Percentiles rank a stretch among this genome's conserved stretches.
phyloP scores from a whole-genome alignment of 257 asterid genomes.

The Solanum sejunctum region DNA sequence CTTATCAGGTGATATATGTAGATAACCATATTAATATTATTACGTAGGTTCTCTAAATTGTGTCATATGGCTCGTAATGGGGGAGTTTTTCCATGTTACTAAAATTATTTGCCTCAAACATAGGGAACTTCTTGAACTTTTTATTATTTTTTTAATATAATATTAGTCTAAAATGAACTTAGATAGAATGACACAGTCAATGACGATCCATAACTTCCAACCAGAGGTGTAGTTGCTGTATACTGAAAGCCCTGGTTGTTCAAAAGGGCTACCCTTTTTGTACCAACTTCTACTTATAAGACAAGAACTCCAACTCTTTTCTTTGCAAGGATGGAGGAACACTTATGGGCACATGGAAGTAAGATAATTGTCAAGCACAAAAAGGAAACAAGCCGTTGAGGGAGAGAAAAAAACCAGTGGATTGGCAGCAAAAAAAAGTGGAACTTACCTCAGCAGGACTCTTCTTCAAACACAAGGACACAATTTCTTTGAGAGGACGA shows the following conservation, averaged over 20 bases:
- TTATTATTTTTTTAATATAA: background rate
- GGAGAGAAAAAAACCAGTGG: background rate
- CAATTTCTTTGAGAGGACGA: constrained; percentile 89
- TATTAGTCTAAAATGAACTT: background rate
- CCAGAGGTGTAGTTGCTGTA: background rate
- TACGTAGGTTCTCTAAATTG: background rate
- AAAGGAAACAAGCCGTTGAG: background rate
- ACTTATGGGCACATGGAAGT: background rate
- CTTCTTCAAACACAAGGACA: constrained; percentile 80
- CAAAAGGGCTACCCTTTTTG: background rate
- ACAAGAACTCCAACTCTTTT: background rate
- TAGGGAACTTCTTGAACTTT: background rate
- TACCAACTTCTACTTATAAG: background rate
- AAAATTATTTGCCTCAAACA: background rate
- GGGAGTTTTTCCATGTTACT: background rate
- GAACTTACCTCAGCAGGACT: constrained; percentile 78
- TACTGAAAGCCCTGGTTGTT: background rate
- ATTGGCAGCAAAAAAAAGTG: background rate
- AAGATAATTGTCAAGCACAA: background rate
- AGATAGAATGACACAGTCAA: background rate
- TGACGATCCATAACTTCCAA: background rate
- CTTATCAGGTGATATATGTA: background rate
- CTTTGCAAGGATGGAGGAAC: background rate
- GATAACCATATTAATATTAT: background rate
- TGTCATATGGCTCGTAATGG: background rate